Conservation (phyloP, 371 early-diverging fungal species). For the Rhizomucor pusillus region DNA sequence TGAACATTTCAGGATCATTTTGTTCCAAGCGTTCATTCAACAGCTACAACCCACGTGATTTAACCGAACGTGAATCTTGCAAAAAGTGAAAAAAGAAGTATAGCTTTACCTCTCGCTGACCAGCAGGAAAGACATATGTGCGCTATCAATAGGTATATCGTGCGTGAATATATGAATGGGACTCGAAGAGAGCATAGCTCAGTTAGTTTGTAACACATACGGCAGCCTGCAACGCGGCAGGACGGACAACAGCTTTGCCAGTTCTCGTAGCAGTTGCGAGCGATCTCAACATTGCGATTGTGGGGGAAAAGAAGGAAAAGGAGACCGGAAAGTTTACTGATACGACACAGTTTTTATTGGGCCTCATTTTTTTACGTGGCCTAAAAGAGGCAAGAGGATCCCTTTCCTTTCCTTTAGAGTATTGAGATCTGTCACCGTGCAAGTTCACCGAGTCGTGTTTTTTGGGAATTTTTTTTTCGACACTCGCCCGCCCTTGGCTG, state of each 20-base stretch:
- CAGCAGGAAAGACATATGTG: slow-evolving; percentile 61
- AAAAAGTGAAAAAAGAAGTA: too few species aligned
- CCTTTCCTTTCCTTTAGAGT: slow-evolving; percentile 8
- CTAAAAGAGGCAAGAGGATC: slow-evolving; percentile 32
- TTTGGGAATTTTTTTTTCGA: too few species aligned
- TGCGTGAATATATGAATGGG: background rate
- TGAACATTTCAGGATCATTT: slow-evolving; percentile 91
- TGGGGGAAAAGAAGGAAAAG: slow-evolving; percentile 6
- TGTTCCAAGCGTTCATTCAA: slow-evolving; percentile 68
- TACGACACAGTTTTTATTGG: too few species aligned
- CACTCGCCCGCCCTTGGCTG: too few species aligned
- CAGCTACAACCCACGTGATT: slow-evolving; percentile 26
- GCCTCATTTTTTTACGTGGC: slow-evolving; percentile 5
- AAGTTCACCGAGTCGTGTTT: slow-evolving; percentile 47
- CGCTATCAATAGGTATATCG: slow-evolving; percentile 31
- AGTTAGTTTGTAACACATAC: too few species aligned
- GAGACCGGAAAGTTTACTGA: slow-evolving; percentile 7
- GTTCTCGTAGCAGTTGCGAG: slow-evolving; percentile 6
- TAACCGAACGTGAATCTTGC: background rate
- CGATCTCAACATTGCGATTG: slow-evolving; percentile 36
- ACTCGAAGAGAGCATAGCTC: background rate
- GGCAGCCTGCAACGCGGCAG: background rate
- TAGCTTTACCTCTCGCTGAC: slow-evolving; percentile 54
- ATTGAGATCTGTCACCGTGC: slow-evolving; percentile 35
- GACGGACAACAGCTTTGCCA: background rate